phyloP scores from a whole-genome alignment of 768 basidiomycete genomes.

The Jaapia argillacea region DNA sequence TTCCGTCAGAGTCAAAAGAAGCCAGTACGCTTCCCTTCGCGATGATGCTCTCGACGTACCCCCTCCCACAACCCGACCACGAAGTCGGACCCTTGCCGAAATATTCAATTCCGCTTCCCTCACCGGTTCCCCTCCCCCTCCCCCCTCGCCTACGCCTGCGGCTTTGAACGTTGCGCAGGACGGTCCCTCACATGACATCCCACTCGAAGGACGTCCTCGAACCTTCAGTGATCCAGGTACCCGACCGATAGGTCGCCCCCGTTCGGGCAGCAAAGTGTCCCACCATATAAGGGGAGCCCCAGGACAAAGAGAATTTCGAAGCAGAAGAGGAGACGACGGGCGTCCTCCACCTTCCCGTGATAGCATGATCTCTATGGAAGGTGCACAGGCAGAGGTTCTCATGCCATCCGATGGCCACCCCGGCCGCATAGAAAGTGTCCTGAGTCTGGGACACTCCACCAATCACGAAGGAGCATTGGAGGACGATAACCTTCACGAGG shows the following conservation, averaged over 20 bases:
- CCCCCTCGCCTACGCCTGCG: too few species aligned
- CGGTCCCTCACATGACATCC: background rate
- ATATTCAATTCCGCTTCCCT: background rate
- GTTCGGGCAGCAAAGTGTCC: slow-evolving; percentile 14
- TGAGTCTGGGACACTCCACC: slow-evolving; percentile 25
- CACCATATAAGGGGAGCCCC: slow-evolving; percentile 11
- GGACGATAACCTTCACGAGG: slow-evolving; percentile 43
- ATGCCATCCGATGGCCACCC: slow-evolving; percentile 22
- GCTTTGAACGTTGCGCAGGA: too few species aligned
- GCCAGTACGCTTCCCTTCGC: slow-evolving; percentile 12
- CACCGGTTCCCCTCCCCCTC: too few species aligned
- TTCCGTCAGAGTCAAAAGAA: slow-evolving; percentile 34
- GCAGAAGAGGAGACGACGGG: too few species aligned
- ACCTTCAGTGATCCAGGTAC: slow-evolving; percentile 2
- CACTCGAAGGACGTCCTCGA: background rate
- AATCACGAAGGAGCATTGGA: slow-evolving; percentile 8
- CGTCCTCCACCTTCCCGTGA: background rate
- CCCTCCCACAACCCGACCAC: background rate
- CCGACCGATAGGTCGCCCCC: slow-evolving; percentile 1
- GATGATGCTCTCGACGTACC: slow-evolving; percentile 5
- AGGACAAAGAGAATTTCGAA: background rate
- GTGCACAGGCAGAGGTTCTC: slow-evolving; percentile 29
- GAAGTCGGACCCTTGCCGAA: background rate
- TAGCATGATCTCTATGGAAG: slow-evolving; percentile 25
- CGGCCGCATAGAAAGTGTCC: slow-evolving; percentile 33